These are phyloP conservation scores for Debaryomyces sp. DNA, from an alignment of 1,139 yeast species.

Conservation along the genomic window DNA sequence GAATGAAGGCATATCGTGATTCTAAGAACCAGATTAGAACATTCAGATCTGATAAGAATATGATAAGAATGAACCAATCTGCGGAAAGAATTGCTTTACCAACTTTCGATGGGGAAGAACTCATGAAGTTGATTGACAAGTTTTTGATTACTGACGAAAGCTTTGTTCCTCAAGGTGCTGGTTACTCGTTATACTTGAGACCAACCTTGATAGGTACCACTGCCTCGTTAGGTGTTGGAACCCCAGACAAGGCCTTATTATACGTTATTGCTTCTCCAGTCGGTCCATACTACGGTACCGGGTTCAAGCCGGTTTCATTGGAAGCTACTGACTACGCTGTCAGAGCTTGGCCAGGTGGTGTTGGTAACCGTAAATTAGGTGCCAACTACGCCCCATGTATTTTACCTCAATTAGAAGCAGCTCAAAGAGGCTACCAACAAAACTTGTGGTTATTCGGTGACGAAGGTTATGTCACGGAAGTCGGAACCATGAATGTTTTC, in stretches of 20 bases:
- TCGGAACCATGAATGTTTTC: slow-evolving; percentile 96
- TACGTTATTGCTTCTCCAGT: slow-evolving; percentile 93
- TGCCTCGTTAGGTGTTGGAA: slow-evolving; percentile 78
- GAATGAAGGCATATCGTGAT: slow-evolving; percentile 90
- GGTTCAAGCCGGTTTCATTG: slow-evolving; percentile 89
- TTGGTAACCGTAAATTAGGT: slow-evolving; percentile 93
- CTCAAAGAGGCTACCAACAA: slow-evolving; percentile 87
- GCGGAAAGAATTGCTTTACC: slow-evolving; percentile 90
- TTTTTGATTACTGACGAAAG: slow-evolving; percentile 71
- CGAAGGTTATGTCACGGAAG: slow-evolving; percentile 89
- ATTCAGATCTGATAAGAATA: slow-evolving; percentile 90
- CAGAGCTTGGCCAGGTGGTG: slow-evolving; percentile 99
- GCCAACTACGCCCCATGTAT: slow-evolving; percentile 97
- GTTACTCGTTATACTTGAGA: slow-evolving; percentile 89
- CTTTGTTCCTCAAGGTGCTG: slow-evolving; percentile 81
- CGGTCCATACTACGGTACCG: slow-evolving; percentile 88
- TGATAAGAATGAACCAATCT: slow-evolving; percentile 86
- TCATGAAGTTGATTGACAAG: slow-evolving; percentile 72
- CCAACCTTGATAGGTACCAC: slow-evolving; percentile 95
- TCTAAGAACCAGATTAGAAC: slow-evolving; percentile 68
- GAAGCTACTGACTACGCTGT: slow-evolving; percentile 96
- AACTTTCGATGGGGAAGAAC: slow-evolving; percentile 74
- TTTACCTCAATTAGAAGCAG: slow-evolving; percentile 86
- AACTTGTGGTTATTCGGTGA: slow-evolving; percentile 96
- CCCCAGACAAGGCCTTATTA: slow-evolving; percentile 79